Evolutionary conservation across 768 basidiomycete genomes (phyloP), one percentile per base, ranked within the genome.

Genomic region (Solioccasus polychromus): DNA sequence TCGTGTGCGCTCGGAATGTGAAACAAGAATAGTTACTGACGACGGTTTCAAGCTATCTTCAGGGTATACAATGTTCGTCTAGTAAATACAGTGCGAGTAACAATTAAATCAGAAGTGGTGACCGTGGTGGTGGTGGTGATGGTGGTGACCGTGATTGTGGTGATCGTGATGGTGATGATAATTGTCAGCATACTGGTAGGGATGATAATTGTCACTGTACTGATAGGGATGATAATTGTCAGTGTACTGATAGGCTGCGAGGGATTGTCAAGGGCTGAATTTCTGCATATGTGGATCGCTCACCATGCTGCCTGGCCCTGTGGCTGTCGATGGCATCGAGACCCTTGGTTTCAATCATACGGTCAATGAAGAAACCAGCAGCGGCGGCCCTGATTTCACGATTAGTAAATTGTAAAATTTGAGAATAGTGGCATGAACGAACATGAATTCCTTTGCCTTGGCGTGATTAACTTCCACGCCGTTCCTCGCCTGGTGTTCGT

Each of bases 311-410:
- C 58, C 77, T 75, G 20, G 71, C 72, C 58, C 68, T 72, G 58
- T 69, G 53, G 28, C 37, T 59, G 55, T 79, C 76, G 31, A 78
- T 14, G 26, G 60, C 70, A 59, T 80, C 74, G 23, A 79, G 72
- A 19, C 78, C 80, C 54, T 78, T 81, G 52, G 79, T 79, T 66
- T 86, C 84, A 17, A 77, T 55, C 3, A 77, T 43, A 39, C 62
- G 73, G 54, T 78, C 76, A 47, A 85, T 53, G 61, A 81, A 77
- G 15, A 64, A 76, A 50, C 75, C 83, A 41, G 68, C 57, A 26
- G 79, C 59, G 15, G 69, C 85, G 44, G 82, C 85, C 25, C 81
- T 75, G 46, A 50, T 40, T 14, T 8, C 43, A 25, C 5, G n/a
- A n/a, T 42, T 5, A 7, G 15, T 53, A 6, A 42, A 32, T 34